These are phyloP conservation scores for Tetrahymena borealis DNA, from an alignment of 73 alveolate species.

Conservation along the genomic window DNA sequence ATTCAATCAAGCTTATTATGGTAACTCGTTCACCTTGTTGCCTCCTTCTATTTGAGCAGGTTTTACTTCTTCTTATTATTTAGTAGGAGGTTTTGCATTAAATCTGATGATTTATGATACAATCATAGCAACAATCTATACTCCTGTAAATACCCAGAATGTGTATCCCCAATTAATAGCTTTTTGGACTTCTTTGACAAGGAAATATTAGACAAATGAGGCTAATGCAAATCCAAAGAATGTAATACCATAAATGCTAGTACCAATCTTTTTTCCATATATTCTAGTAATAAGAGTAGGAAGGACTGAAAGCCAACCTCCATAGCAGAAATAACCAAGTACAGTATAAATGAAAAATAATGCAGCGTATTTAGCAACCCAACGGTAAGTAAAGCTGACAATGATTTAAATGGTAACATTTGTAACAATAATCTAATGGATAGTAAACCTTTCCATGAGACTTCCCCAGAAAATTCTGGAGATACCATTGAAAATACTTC, in stretches of 20 bases:
- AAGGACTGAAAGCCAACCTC: conserved; percentile 32
- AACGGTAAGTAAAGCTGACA: background rate
- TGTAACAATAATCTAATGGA: background rate
- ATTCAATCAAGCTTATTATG: background rate
- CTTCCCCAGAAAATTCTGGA: background rate
- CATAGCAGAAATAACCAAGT: background rate
- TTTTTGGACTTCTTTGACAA: background rate
- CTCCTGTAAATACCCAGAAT: background rate
- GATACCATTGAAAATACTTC: background rate
- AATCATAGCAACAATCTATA: background rate
- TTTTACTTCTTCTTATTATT: background rate
- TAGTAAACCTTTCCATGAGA: background rate
- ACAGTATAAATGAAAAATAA: conserved; percentile 14
- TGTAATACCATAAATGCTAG: background rate
- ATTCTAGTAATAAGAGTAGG: conserved; percentile 25
- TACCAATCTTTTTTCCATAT: conserved; percentile 16
- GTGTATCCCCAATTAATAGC: background rate
- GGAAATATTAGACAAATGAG: background rate
- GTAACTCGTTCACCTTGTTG: too few species aligned
- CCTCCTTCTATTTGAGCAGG: too few species aligned
- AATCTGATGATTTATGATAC: background rate
- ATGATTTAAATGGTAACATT: background rate
- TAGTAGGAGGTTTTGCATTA: background rate
- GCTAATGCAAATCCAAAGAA: background rate
- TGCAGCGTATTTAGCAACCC: background rate